Evolutionary conservation across 1,284 basidiomycete genomes (phyloP).

Genomic region (Ustilago vetiveriae): DNA sequence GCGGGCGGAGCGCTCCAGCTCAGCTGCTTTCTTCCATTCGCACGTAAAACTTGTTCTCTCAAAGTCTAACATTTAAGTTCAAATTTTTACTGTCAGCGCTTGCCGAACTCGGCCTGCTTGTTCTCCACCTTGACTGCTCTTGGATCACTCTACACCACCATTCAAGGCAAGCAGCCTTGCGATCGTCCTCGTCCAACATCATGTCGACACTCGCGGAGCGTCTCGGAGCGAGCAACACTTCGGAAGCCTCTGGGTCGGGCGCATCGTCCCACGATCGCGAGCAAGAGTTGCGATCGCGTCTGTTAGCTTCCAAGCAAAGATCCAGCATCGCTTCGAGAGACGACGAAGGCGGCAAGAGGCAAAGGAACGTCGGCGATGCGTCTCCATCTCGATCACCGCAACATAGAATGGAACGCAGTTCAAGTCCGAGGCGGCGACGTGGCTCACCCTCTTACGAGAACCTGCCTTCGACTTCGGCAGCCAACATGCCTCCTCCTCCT

Average conservation of each 20-base stretch:
- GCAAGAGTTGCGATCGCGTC: slow-evolving; percentile 30
- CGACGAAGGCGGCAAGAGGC: background rate
- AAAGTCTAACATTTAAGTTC: too few species aligned
- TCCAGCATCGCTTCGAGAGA: background rate
- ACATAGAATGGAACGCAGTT: background rate
- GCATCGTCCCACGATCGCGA: slow-evolving; percentile 12
- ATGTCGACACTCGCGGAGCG: slow-evolving; percentile 34
- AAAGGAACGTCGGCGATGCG: background rate
- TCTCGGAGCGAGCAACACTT: slow-evolving; percentile 10
- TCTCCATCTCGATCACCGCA: slow-evolving; percentile 4
- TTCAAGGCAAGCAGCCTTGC: slow-evolving; percentile 3
- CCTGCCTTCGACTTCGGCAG: slow-evolving; percentile 6
- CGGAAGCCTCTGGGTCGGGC: slow-evolving; percentile 1
- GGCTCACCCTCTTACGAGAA: slow-evolving; percentile 25
- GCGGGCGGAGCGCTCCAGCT: slow-evolving; percentile 40
- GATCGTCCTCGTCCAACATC: background rate
- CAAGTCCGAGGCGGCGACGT: slow-evolving; percentile 15
- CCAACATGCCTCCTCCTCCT: slow-evolving; percentile 11
- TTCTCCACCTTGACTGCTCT: slow-evolving; percentile 4
- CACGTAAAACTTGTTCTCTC: too few species aligned
- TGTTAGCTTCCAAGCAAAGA: slow-evolving; percentile 30
- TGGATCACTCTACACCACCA: background rate
- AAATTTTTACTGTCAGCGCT: too few species aligned
- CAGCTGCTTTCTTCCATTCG: slow-evolving; percentile 37
- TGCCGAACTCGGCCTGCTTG: slow-evolving; percentile 12